Evolutionary conservation across 768 basidiomycete species (phyloP).

Genomic region (Mycena latifolia): DNA sequence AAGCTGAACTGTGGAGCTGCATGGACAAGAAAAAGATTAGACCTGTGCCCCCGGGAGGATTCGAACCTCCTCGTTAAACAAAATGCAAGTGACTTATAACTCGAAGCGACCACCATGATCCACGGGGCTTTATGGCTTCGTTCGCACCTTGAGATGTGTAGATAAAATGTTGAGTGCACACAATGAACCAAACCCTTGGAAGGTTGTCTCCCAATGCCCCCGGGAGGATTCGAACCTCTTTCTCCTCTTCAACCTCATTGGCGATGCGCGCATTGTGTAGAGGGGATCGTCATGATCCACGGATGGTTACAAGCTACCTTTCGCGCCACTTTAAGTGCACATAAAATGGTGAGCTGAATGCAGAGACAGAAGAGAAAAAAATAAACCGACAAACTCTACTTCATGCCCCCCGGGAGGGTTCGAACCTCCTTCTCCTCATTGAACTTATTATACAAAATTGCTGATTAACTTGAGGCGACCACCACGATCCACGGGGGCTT

Average conservation of each 20-base stretch:
- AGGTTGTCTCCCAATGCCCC: too few species aligned
- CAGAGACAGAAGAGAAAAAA: too few species aligned
- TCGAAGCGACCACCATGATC: background rate
- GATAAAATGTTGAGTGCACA: background rate
- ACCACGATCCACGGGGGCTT: background rate
- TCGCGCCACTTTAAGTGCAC: too few species aligned
- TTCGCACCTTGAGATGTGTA: background rate
- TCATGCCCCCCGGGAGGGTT: background rate
- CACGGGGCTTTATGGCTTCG: background rate
- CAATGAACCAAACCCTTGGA: too few species aligned
- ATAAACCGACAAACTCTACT: too few species aligned
- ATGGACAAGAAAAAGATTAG: background rate
- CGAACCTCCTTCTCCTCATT: background rate
- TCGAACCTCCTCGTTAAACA: background rate
- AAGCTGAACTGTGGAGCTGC: background rate
- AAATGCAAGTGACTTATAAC: background rate
- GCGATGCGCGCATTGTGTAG: too few species aligned
- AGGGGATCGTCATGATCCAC: too few species aligned
- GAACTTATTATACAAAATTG: background rate
- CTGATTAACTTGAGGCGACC: background rate
- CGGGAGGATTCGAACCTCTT: too few species aligned
- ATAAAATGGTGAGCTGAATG: too few species aligned
- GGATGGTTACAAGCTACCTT: too few species aligned
- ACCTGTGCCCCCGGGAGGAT: background rate
- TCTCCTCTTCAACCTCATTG: too few species aligned